phyloP scores from a whole-genome alignment of 805 yeast species.

The Komagataella kurtzmanii region DNA sequence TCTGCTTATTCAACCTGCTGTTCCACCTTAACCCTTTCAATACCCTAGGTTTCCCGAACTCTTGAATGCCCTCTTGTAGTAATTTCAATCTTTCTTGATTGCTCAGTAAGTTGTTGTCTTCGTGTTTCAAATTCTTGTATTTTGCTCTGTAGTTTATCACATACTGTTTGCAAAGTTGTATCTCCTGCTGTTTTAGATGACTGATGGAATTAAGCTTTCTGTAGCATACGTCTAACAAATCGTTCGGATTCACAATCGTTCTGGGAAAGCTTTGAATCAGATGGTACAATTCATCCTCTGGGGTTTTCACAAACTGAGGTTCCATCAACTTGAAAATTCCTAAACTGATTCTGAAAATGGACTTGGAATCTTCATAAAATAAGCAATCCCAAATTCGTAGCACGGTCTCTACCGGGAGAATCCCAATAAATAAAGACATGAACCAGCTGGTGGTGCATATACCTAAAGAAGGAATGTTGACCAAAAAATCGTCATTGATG shows the following conservation, averaged over 20 bases:
- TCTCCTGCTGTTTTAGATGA: constrained; percentile 70
- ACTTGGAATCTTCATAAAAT: constrained; percentile 83
- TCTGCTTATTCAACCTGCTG: constrained; percentile 9
- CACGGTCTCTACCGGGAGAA: constrained; percentile 78
- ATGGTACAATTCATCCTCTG: constrained; percentile 46
- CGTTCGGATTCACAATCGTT: constrained; percentile 51
- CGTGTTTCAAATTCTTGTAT: constrained; percentile 14
- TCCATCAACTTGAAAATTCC: constrained; percentile 70
- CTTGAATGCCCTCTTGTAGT: constrained; percentile 10
- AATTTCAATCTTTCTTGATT: constrained; percentile 14
- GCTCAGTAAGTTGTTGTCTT: background rate
- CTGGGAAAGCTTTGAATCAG: constrained; percentile 76
- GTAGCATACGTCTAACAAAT: constrained; percentile 61
- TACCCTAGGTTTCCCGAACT: constrained; percentile 12
- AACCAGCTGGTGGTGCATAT: constrained; percentile 96
- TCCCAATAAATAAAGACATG: constrained; percentile 91
- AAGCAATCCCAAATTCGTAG: constrained; percentile 90
- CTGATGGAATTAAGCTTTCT: constrained; percentile 62
- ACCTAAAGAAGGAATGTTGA: constrained; percentile 79
- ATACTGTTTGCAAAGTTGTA: constrained; percentile 62
- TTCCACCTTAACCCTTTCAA: constrained; percentile 20
- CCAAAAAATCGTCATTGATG: constrained; percentile 34
- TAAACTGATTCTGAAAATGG: constrained; percentile 70
- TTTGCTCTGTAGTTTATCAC: constrained; percentile 51
- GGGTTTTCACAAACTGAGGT: constrained; percentile 17